A percentile compares a stretch with the other conserved stretches of the same genome.
phyloP scores from a whole-genome alignment of 768 basidiomycete species.

The Suillus occidentalis region DNA sequence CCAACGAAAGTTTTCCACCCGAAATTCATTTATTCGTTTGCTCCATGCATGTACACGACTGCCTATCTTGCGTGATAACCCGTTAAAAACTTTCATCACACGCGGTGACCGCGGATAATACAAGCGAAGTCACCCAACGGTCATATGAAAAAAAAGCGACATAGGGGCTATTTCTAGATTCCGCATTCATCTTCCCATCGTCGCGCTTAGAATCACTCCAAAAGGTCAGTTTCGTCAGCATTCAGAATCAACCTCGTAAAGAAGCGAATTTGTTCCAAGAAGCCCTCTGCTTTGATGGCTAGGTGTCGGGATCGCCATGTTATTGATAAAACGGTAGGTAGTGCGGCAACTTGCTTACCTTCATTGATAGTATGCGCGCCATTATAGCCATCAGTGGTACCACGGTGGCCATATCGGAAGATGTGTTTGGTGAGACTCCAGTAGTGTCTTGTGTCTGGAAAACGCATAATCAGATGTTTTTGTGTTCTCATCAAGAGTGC shows the following conservation, averaged over 20 bases:
- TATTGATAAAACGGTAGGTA: slow-evolving; percentile 11
- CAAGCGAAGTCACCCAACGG: not conserved
- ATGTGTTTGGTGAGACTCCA: slow-evolving; percentile 48
- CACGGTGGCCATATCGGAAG: slow-evolving; percentile 45
- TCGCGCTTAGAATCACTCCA: slow-evolving; percentile 15
- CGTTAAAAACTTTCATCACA: not conserved
- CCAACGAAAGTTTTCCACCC: slow-evolving; percentile 4
- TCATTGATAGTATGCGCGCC: slow-evolving; percentile 32
- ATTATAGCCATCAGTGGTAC: slow-evolving; percentile 33
- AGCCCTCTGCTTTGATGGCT: slow-evolving; percentile 30
- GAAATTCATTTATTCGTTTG: not conserved
- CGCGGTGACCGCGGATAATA: not conserved
- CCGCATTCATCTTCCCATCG: not conserved
- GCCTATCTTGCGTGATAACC: not conserved
- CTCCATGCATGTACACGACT: not conserved
- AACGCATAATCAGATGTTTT: slow-evolving; percentile 22
- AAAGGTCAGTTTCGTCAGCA: slow-evolving; percentile 27
- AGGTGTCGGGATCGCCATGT: not conserved
- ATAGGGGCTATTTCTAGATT: slow-evolving; percentile 1
- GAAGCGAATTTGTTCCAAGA: slow-evolving; percentile 34
- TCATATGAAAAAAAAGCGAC: not conserved
- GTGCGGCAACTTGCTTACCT: slow-evolving; percentile 16
- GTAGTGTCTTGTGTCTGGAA: slow-evolving; percentile 43
- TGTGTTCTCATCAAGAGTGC: slow-evolving; percentile 11
- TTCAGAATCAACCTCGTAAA: slow-evolving; percentile 34